Evolutionary conservation across 495 filamentous ascomycete genomes (phyloP), one percentile per base, ranked within the genome.

Genomic region (Hypoxylon perforatum): DNA sequence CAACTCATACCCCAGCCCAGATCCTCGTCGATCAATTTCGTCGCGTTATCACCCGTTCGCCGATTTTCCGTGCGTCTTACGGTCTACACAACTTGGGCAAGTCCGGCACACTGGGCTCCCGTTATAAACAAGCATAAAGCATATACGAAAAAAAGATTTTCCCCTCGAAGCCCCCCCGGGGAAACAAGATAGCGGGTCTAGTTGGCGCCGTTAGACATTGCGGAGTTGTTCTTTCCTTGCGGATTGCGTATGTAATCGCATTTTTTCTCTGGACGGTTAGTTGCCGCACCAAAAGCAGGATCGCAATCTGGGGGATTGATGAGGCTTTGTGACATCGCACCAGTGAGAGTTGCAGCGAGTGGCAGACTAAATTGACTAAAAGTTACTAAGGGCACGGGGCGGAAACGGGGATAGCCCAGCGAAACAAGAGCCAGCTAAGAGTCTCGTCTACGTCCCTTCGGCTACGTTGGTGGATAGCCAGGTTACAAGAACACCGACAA

Each of bases 371-470:
- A 60, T 17, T 60, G 39, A 51, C 65, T 69, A 69, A 63, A 61
- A 60, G 33, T 17, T 25, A 39, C 61, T 64, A 64, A 56, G 46
- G 44, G 30, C 30, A 33, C 30, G 30, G 30, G 56, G 51, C 65
- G 60, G 65, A 61, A 52, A 60, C 65, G 60, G 65, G 65, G 65
- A 69, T 69, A 64, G 44, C 44, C 65, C 28, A 69, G 55, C 38
- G 57, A 21, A 50, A 38, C 54, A 50, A 60, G 60, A 69, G 59
- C 54, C 63, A 67, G 53, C 54, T 45, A 49, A 12, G 5, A 46
- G 28, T 9, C 21, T 41, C 25, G 19, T 4, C 17, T 18, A 19
- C 4, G 17, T 21, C 25, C 3, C 25, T 28, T 23, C 22, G 33
- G 15, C n/a, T 55, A 44, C 38, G 8, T 41, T 15, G 18, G n/a